These are phyloP conservation scores for Trifolium repens DNA, from an alignment of 306 rosid species.

Conservation along the genomic window DNA sequence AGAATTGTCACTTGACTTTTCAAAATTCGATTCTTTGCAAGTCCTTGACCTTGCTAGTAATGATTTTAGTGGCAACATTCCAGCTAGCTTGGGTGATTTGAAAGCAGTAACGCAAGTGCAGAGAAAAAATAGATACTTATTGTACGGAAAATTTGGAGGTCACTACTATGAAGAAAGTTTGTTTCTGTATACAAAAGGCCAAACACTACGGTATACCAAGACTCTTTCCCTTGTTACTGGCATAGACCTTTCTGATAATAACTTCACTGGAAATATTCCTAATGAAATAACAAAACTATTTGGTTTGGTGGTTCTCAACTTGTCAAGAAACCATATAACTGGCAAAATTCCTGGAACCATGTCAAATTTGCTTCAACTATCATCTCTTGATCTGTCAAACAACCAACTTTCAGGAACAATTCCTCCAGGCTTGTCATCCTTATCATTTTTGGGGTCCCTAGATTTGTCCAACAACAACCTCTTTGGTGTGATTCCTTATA, in stretches of 20 bases:
- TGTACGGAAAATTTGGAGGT: not conserved
- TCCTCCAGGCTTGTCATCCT: conserved; percentile 1
- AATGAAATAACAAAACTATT: not conserved
- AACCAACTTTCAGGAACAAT: conserved; percentile 36
- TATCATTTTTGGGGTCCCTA: conserved; percentile 11
- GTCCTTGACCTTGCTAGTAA: no score
- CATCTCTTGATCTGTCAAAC: conserved; percentile 57
- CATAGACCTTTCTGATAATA: not conserved
- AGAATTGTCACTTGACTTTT: no score
- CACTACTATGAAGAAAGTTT: conserved; percentile 6
- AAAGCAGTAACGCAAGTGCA: no score
- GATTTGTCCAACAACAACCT: not conserved
- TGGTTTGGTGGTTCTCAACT: conserved; percentile 7
- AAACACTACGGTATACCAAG: not conserved
- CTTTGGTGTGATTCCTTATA: not conserved
- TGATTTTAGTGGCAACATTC: no score
- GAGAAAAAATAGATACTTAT: no score
- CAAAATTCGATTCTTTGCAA: no score
- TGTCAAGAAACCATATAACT: conserved; percentile 1
- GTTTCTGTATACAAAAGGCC: not conserved
- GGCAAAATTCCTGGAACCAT: not conserved
- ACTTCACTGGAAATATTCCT: not conserved
- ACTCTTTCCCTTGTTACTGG: conserved; percentile 1
- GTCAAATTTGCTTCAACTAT: conserved; percentile 40
- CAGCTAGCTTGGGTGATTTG: no score